phyloP scores from a whole-genome alignment of 805 yeast species.

The Hyphopichia homilentoma region DNA sequence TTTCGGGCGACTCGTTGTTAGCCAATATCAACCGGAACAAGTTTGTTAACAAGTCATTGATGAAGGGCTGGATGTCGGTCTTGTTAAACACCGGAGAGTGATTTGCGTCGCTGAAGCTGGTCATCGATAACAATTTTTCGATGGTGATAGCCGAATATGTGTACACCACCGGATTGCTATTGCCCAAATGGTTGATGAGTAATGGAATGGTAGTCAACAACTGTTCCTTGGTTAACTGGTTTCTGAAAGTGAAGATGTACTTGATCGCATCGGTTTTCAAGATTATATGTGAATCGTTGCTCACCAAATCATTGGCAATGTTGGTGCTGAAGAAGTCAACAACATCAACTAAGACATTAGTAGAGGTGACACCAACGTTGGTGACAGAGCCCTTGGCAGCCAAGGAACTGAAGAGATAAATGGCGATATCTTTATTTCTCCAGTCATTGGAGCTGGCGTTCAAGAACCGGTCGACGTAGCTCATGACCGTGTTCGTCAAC shows the following conservation, averaged over 20 bases:
- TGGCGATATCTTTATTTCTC: conserved; percentile 84
- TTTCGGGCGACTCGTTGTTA: conserved; percentile 66
- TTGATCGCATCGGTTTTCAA: conserved; percentile 90
- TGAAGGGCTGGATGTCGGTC: conserved; percentile 60
- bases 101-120: conserved; percentile 50
- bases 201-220: conserved; percentile 75
- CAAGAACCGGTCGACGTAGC: conserved; percentile 66
- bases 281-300: conserved; percentile 58
- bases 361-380: conserved; percentile 78
- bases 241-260: conserved; percentile 84
- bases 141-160: conserved; percentile 93
- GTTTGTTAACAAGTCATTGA: conserved; percentile 58
- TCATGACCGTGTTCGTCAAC: conserved; percentile 72
- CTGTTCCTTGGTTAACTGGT: conserved; percentile 87
- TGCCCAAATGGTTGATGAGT: conserved; percentile 61
- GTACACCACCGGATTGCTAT: conserved; percentile 70
- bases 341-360: conserved; percentile 81
- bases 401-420: conserved; percentile 79
- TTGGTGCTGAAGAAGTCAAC: conserved; percentile 78
- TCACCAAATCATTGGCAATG: conserved; percentile 78
- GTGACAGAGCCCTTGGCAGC: conserved; percentile 93
- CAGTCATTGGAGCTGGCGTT: conserved; percentile 55
- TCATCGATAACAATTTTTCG: conserved; percentile 79
- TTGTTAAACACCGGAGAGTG: conserved; percentile 64
- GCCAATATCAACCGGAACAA: conserved; percentile 62